Evolutionary conservation across 179 eudicot genomes (phyloP), one percentile per base, ranked within the genome.

Genomic region (Heliamphora pulchella): DNA sequence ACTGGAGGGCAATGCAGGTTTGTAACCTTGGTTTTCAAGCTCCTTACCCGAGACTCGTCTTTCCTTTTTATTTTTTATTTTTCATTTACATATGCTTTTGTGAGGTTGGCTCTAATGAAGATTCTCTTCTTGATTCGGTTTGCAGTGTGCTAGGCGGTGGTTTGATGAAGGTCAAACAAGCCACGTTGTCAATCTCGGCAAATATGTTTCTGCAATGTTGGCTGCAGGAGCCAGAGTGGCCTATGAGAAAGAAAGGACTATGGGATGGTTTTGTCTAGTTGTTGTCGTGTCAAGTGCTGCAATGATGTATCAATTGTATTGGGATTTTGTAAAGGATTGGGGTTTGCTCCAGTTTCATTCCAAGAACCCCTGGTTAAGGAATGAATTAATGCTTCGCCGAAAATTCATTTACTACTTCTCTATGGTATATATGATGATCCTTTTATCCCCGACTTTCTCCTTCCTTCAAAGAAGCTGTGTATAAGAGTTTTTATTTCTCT

Each of bases 281-380:
- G 95, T 94, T 75, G 86, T 86, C 75, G 75, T 90, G 86, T 96
- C 99, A 44, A 94, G 93, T 82, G 87, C 79, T 81, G 95, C 99
- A 68, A 96, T 98, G 15, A 83, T 94, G 69, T 96, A 96, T 81
- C 99, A 96, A 73, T 86, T 96, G 80, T 95, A 96, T 79, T 96
- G 99, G 99, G 99, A 96, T 81, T 96, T 88, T 87, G 99, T 96
- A 22, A 92, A 86, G 81, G 99, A 96, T 73, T 96, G 99, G 99
- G 99, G 99, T 22, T 87, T 96, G 80, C 92, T 96, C 15, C 97
- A 92, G 71, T 80, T 81, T 68, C 50, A 89, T 81, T 96, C 99
- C 86, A 90, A 85, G 87, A 94, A 96, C 82, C 97, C 96, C 13
- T 96, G 99, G 99, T 84, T 96, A 77, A 92, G 99, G 84, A 88